Evolutionary conservation across 2,329 filamentous ascomycete genomes (phyloP).

Genomic region (Penicillium janthinellum): DNA sequence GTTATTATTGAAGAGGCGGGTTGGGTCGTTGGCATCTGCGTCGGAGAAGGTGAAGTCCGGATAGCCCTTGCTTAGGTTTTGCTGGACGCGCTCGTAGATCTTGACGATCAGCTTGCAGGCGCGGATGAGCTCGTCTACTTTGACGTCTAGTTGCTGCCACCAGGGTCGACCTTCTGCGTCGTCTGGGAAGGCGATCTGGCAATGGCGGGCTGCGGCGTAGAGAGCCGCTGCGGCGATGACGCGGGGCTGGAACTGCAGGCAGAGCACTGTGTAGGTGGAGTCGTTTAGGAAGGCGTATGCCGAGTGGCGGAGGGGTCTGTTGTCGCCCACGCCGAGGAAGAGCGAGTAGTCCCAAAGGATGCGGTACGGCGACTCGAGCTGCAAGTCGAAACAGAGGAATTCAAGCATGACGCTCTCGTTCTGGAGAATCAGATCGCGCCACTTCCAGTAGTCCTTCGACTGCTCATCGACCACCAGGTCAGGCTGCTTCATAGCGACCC

Average conservation of each 20-base stretch:
- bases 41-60: constrained; percentile 30
- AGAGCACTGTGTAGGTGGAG: constrained; percentile 79
- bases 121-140: constrained; percentile 67
- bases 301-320: constrained; percentile 79
- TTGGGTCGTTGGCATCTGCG: constrained; percentile 27
- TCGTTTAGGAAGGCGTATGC: constrained; percentile 96
- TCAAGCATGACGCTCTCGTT: constrained; percentile 94
- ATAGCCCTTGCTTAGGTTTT: constrained; percentile 48
- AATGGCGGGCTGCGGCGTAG: constrained; percentile 81
- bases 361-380: constrained; percentile 84
- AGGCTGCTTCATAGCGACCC: constrained; percentile 91
- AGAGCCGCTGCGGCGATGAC: constrained; percentile 84
- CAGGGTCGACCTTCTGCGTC: constrained; percentile 76
- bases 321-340: constrained; percentile 71
- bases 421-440: constrained; percentile 89
- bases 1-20: constrained; percentile 33
- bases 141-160: constrained; percentile 80
- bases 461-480: constrained; percentile 92
- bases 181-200: constrained; percentile 69
- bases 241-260: constrained; percentile 74
- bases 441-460: constrained; percentile 97
- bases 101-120: constrained; percentile 76
- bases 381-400: constrained; percentile 88
- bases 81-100: constrained; percentile 50
- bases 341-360: constrained; percentile 79